Base-by-base conservation (phyloP, 495 filamentous ascomycete genomes). In the Monascus purpureus region DNA sequence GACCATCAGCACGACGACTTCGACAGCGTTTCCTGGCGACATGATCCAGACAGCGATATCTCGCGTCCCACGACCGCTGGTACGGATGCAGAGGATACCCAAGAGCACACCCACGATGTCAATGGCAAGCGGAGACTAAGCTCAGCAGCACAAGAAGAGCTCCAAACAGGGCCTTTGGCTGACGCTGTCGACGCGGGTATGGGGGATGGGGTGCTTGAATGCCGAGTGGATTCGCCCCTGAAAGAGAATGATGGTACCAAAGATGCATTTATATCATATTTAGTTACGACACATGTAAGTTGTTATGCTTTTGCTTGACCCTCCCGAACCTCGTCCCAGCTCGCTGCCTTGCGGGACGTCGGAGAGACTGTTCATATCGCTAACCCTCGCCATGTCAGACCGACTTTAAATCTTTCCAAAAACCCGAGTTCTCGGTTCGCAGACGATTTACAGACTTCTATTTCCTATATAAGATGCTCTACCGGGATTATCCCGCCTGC, bases 171-270 rank as follows among this genome's bases (percentile, higher is more conserved):
- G 9, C 44, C 57, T 35, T 52, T 63, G 36, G 70, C 70, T 12
- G 73, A 75, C 43, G 53, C 63, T 31, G 59, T 70, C 23, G 75
- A 79, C 43, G 73, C 70, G 35, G 80, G 79, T 29, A 63, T 82
- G 38, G 81, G 75, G 35, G 77, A 80, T 32, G 87, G 86, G 31
- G 69, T 72, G 16, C 68, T 97, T 26, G 82, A 94, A 44, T 93
- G 84, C 49, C 73, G 53, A 19, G 87, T 97, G 15, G 70, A 73
- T 28, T 66, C 73, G 25, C 86, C 90, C 12, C 66, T 83, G 44
- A 95, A 94, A 50, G 90, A 94, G 57, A 83, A 82, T 43, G 85
- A 95, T 46, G 88, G 92, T n/a, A 92, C 86, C 31, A 95, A 94
- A 56, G 87, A 96, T 59, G 80, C 83, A 30, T 97, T 88, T 62